Base-by-base conservation (phyloP, 164 flowering plant species). In the Houttuynia cordata region DNA sequence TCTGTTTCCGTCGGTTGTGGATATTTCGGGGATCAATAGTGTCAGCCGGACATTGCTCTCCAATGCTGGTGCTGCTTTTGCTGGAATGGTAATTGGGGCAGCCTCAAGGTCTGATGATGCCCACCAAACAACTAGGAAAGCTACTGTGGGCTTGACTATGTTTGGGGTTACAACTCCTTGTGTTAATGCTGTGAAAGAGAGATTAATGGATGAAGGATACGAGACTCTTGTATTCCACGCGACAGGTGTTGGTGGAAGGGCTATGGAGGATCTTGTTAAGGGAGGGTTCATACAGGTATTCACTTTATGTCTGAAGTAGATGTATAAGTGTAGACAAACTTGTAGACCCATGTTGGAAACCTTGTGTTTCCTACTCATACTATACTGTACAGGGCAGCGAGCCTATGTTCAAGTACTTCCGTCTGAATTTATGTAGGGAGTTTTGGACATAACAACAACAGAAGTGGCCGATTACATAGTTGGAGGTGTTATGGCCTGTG, bases 401-500 rank as follows among this genome's bases (percentile, higher is more conserved):
- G 20, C 1, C 23, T 53, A 17, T 56, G 39, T 4, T 45, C 15
- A 7, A 52, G 1, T 30, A 21, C 3, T n/a, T n/a, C 49, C 24
- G 8, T 37, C 63, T 63, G 51, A 9, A 53, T 57, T 54, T 54
- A 25, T 55, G 55, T 64, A 87, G 97, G 97, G 94, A 59, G 91
- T 90, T 57, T 70, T 93, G 83, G 99, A 90, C 67, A 79, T 93
- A 63, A 90, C 99, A 63, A 93, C 97, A 45, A 87, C 99, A 24
- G 96, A 90, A 76, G 92, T 93, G 68, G 97, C 97, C 24, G 99
- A 93, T 76, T 73, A 86, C 72, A 59, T 90, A 5, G 88, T 93
- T 70, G 99, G 99, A 70, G 99, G 99, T 77, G 88, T 86, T 60
- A 87, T 93, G 97, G 85, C 97, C 42, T 93, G 99, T 76, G 92